Evolutionary conservation across 2,329 filamentous ascomycete genomes (phyloP).

Genomic region (Fusarium sp.): DNA sequence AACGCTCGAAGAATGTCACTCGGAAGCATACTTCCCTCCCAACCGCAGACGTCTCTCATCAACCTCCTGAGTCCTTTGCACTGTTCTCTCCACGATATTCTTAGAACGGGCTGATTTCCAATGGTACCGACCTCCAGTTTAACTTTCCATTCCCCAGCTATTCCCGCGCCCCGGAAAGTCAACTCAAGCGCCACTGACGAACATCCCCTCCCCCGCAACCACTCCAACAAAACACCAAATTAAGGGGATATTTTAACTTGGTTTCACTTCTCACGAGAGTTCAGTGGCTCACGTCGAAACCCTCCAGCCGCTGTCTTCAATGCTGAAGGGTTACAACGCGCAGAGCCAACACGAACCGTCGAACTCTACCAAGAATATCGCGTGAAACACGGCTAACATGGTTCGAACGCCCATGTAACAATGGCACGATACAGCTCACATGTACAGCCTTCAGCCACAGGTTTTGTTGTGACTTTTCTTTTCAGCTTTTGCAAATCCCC

Average conservation of each 20-base stretch:
- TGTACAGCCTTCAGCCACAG: slow-evolving; percentile 3
- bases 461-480: background rate
- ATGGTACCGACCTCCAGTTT: background rate
- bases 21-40: background rate
- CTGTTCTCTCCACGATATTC: background rate
- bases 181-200: background rate
- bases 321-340: slow-evolving; percentile 1
- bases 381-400: background rate
- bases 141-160: background rate
- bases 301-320: background rate
- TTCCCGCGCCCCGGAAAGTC: background rate
- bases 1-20: background rate
- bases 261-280: slow-evolving; percentile 1
- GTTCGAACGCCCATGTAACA: background rate
- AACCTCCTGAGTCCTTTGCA: background rate
- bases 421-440: slow-evolving; percentile 8
- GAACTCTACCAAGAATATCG: background rate
- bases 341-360: background rate
- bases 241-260: background rate
- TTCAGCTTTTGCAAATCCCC: slow-evolving; percentile 10
- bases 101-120: background rate
- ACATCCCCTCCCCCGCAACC: background rate
- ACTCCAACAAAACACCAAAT: background rate
- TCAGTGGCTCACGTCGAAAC: background rate
- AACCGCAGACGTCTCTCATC: background rate